Base-by-base conservation (phyloP, 148 eudicot genomes). In the Cornus controversa region DNA sequence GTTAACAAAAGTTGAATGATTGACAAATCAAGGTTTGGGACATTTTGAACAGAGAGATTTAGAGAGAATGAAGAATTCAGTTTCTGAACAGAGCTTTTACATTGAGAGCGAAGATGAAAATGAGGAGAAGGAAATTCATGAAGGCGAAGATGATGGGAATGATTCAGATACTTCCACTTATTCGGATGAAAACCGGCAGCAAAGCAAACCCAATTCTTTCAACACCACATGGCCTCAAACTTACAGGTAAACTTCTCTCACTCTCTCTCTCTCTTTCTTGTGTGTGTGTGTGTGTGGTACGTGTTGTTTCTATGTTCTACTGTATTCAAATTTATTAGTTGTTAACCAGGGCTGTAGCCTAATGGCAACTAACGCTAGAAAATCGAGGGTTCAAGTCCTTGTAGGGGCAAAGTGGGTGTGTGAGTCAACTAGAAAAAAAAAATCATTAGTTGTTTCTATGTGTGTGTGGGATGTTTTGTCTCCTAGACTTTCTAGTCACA, bases 191-290 rank as follows among this genome's bases (percentile, higher is more conserved):
- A 78, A 77, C 23, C 74, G 74, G 27, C 86, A 72, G 45, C 82
- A 84, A 23, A 86, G 90, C 82, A 89, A 85, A 76, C 91, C 89
- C n/a, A 84, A 74, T 84, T 95, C 98, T 3, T 80, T 83, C 45
- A 78, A 81, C 64, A 82, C 93, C 22, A 45, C 92, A 36, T 95
- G 98, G 98, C 98, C 98, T 84, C 97, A 91, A 80, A 95, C 94
- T 90, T 95, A 95, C 82, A 89, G 96, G 98, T 92, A 84, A 68
- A 45, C 24, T 20, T 60, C 64, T 60, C 24, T 65, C 64, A 22
- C 64, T 22, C 24, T 60, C 24, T 22, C 24, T 20, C 23, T 10
- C 64, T 20, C 24, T 20, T 6, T 0, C 23, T 4, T 6, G 10
- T 60, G 64, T 57, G 63, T 16, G 63, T 57, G 10, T 34, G 2